Percentiles rank a stretch among this genome's conserved stretches.
phyloP scores from a whole-genome alignment of 2,329 filamentous ascomycete species.

The Aschersonia sp. region DNA sequence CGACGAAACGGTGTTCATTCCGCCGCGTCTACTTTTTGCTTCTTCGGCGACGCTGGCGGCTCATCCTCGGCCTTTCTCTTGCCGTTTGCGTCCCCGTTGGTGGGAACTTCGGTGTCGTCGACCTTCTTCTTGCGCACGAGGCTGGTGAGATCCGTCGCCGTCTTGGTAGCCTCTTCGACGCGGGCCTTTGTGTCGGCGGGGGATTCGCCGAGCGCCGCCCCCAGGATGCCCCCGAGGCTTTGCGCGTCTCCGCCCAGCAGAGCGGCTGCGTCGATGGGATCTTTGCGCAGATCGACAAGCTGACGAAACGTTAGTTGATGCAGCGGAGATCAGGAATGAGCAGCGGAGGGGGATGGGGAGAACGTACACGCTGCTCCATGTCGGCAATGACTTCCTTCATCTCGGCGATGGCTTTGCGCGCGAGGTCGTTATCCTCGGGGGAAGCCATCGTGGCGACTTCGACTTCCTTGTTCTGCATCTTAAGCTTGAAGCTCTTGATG shows the following conservation, averaged over 20 bases:
- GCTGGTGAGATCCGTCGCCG: constrained; percentile 59
- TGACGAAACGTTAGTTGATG: constrained; percentile 13
- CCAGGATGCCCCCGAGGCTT: constrained; percentile 45
- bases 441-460: constrained; percentile 47
- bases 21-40: neutral
- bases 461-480: constrained; percentile 56
- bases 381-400: constrained; percentile 67
- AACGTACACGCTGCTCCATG: constrained; percentile 58
- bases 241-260: constrained; percentile 22
- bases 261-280: constrained; percentile 31
- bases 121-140: constrained; percentile 59
- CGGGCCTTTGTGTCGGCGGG: constrained; percentile 45
- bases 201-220: constrained; percentile 47
- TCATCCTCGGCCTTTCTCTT: constrained; percentile 21
- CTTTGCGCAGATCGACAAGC: constrained; percentile 53
- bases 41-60: neutral
- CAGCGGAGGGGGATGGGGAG: no score
- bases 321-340: no score
- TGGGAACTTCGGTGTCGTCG: constrained; percentile 11
- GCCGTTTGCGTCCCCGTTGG: constrained; percentile 18
- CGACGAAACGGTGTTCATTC: neutral
- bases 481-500: constrained; percentile 57
- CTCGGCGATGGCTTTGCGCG: constrained; percentile 49
- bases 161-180: constrained; percentile 58
- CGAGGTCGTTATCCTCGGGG: constrained; percentile 52